phyloP scores from a whole-genome alignment of 2,329 filamentous ascomycete genomes.

The Didymella glomerata region DNA sequence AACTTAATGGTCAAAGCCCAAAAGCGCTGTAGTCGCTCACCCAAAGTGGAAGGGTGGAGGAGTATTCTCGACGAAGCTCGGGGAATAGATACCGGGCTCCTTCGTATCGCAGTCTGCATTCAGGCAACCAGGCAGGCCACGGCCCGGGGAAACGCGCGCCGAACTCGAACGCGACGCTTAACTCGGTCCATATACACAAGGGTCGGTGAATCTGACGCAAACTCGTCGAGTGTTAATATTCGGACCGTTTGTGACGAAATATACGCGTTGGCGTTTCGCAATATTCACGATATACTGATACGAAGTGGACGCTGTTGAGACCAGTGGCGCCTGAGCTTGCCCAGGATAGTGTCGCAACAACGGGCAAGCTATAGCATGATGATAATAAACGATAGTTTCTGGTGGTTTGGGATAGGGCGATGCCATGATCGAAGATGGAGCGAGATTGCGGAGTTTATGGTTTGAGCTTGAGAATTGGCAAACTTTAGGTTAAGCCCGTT shows the following conservation, averaged over 20 bases:
- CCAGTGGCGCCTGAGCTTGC: neutral
- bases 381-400: neutral
- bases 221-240: constrained; percentile 7
- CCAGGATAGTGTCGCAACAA: neutral
- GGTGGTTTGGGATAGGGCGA: neutral
- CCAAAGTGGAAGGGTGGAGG: neutral
- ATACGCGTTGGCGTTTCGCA: neutral
- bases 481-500: constrained; percentile 12
- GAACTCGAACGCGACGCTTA: constrained; percentile 9
- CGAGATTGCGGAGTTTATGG: constrained; percentile 6
- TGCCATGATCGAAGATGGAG: constrained; percentile 1
- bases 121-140: constrained; percentile 2
- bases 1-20: neutral
- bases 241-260: constrained; percentile 20
- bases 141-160: constrained; percentile 1
- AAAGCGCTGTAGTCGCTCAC: neutral
- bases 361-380: neutral
- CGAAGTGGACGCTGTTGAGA: neutral
- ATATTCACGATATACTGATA: neutral
- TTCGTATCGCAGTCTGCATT: constrained; percentile 7
- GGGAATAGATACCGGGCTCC: constrained; percentile 2
- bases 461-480: constrained; percentile 11
- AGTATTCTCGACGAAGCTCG: neutral
- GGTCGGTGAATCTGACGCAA: neutral
- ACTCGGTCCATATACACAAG: neutral